Evolutionary conservation across 164 flowering plant species (phyloP).

Genomic region (Annona squamosa): DNA sequence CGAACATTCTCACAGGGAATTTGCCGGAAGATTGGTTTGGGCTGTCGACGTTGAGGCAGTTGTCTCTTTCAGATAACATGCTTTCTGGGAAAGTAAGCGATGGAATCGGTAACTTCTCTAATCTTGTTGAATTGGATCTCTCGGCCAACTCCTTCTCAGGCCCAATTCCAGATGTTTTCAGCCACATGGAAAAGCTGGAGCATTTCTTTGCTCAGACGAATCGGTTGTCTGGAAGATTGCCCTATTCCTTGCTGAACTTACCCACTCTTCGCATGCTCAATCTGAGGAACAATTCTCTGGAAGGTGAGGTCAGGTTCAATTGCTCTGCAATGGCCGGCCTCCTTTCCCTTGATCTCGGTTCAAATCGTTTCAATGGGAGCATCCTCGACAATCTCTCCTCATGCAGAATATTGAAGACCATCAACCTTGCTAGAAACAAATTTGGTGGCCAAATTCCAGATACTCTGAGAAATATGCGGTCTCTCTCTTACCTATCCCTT

Average conservation of each 20-base stretch:
- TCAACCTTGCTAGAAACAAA: conserved; percentile 51
- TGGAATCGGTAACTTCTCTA: conserved; percentile 40
- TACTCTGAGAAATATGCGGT: conserved; percentile 37
- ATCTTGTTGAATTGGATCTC: conserved; percentile 43
- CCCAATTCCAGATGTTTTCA: conserved; percentile 43
- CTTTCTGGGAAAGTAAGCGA: conserved; percentile 55
- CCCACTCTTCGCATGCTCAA: conserved; percentile 29
- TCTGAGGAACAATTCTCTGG: conserved; percentile 55
- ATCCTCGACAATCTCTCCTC: conserved; percentile 48
- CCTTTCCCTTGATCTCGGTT: conserved; percentile 42
- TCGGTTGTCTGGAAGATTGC: conserved; percentile 37
- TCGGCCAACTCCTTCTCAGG: conserved; percentile 46
- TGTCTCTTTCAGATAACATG: conserved; percentile 42
- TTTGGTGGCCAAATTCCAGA: conserved; percentile 48
- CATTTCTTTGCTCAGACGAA: conserved; percentile 40
- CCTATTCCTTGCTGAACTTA: conserved; percentile 43
- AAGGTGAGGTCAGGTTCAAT: conserved; percentile 37
- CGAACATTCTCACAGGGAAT: conserved; percentile 46
- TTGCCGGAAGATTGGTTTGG: conserved; percentile 48
- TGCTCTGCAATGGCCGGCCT: conserved; percentile 46
- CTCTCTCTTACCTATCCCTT: conserved; percentile 49
- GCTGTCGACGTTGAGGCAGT: conserved; percentile 42
- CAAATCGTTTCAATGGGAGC: conserved; percentile 40
- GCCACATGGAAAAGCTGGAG: conserved; percentile 18
- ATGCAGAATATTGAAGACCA: conserved; percentile 29